Conservation (phyloP, 345 rosid genomes). For the Aquilaria sinensis region DNA sequence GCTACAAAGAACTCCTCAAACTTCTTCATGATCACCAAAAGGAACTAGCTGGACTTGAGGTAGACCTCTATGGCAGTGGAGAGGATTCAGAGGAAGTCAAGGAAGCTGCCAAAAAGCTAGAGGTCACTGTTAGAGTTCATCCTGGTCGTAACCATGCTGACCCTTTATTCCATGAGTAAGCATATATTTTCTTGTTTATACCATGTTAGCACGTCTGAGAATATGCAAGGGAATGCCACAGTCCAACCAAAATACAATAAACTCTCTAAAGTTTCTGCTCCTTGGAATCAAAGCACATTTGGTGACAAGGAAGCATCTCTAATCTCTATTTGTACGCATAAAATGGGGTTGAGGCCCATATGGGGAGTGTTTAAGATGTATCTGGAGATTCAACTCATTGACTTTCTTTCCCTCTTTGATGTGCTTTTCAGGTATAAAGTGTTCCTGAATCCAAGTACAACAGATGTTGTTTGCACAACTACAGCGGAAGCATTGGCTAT, state of each 20-base stretch:
- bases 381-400: neutral
- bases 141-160: slow-evolving; percentile 93
- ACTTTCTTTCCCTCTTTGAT: slow-evolving; percentile 6
- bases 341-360: no score
- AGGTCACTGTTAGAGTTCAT: slow-evolving; percentile 48
- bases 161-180: slow-evolving; percentile 83
- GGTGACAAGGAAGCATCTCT: no score
- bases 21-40: slow-evolving; percentile 66
- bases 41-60: slow-evolving; percentile 58
- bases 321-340: no score
- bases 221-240: no score
- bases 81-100: slow-evolving; percentile 76
- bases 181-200: neutral
- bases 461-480: slow-evolving; percentile 96
- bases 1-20: slow-evolving; percentile 80
- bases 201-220: no score
- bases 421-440: slow-evolving; percentile 64
- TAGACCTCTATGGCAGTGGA: slow-evolving; percentile 83
- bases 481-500: slow-evolving; percentile 97
- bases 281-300: no score
- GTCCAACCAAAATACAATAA: no score
- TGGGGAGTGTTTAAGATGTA: no score
- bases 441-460: slow-evolving; percentile 96
- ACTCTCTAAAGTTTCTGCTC: no score
- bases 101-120: slow-evolving; percentile 55